Base-by-base conservation (phyloP, 345 rosid genomes). In the Leavenworthia alabamica region DNA sequence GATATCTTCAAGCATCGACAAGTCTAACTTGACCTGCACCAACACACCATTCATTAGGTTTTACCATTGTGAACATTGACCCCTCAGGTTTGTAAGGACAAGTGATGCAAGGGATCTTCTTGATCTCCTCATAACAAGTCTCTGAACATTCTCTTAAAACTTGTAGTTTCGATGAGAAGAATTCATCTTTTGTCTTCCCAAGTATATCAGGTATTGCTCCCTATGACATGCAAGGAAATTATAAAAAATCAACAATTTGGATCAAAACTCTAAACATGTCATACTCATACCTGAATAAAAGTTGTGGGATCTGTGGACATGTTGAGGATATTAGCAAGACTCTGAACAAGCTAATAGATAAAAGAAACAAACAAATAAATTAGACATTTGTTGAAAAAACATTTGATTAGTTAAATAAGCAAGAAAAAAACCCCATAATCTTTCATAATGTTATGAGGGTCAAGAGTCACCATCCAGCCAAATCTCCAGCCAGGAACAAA, bases 401-500 rank as follows among this genome's bases (percentile, higher is more conserved):
- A 23, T 15, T 41, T 41, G 45, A 41, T 15, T 41, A 9, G 19
- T 32, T 4, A 47, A n/a, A n/a, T n/a, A n/a, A n/a, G n/a, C n/a
- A n/a, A 42, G 36, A 5, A 58, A 57, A 43, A 47, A 37, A 78
- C 86, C 78, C 80, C 68, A 9, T 66, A 39, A 8, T 71, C 24
- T 72, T 60, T 44, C 22, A 78, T 64, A 29, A 67, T 55, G 71
- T 68, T 73, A 32, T 42, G 20, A 9, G 82, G 79, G 50, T 83
- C 89, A 23, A 32, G 66, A 1, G 61, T 49, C 0, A 44, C 85
- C 3, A 83, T 35, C 86, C 93, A 86, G 17, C 86, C 79, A 31
- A 81, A 51, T 41, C 83, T 54, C 89, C 86, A 83, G 8, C 86
- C 81, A 16, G 82, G 93, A 39, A 83, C 83, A 4, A 50, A 28